phyloP scores from a whole-genome alignment of 176 grass and related monocot species.

The Oropetium thomaeum region DNA sequence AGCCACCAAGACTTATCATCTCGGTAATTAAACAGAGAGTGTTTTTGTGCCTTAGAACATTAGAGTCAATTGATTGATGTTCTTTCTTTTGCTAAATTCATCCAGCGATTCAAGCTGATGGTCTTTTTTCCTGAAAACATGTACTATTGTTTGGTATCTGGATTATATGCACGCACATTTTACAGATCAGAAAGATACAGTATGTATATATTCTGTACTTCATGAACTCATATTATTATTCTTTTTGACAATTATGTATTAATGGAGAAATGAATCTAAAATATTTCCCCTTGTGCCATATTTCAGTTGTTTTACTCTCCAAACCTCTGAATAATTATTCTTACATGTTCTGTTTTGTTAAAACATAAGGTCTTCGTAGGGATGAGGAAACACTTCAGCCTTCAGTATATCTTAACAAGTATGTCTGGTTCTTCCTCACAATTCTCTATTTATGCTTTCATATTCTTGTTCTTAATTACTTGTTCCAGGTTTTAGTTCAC shows the following conservation, averaged over 20 bases:
- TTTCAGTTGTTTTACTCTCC: neutral
- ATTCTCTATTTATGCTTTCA: constrained; percentile 8
- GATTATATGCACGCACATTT: neutral
- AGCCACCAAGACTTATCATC: constrained; percentile 86
- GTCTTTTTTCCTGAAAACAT: neutral
- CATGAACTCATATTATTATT: neutral
- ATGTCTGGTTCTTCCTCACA: constrained; percentile 39
- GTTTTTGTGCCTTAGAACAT: neutral
- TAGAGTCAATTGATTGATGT: neutral
- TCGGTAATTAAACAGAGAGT: constrained; percentile 53
- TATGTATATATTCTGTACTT: constrained; percentile 3
- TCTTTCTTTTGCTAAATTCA: neutral
- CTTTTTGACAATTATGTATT: neutral
- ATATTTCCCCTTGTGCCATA: neutral
- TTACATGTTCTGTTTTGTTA: constrained; percentile 39
- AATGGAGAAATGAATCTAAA: constrained; percentile 4
- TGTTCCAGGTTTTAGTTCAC: constrained; percentile 1
- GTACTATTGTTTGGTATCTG: neutral
- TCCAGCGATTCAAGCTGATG: neutral
- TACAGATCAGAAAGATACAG: neutral
- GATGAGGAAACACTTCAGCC: constrained; percentile 95
- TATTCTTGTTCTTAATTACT: neutral
- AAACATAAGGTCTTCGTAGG: constrained; percentile 77
- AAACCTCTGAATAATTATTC: constrained; percentile 20
- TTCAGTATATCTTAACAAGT: constrained; percentile 96